These are phyloP conservation scores for Astrocystis sublimbata DNA, from an alignment of 495 filamentous ascomycete genomes.

Conservation along the genomic window DNA sequence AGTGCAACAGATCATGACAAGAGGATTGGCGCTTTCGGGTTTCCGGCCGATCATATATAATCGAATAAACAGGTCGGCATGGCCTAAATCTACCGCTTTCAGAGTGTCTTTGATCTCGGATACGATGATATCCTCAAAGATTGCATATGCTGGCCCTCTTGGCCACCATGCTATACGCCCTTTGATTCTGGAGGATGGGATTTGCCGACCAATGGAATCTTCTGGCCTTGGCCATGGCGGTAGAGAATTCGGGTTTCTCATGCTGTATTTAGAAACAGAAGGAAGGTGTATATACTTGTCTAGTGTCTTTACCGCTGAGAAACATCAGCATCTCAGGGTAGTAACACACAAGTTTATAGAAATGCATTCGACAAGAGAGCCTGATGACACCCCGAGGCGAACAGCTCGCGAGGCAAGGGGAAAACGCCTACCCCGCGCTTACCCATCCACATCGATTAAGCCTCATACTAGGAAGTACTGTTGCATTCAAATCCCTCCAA, in stretches of 20 bases:
- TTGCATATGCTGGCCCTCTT: conserved; percentile 19
- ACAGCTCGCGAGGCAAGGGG: no score
- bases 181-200: conserved; percentile 4
- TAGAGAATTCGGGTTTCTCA: not conserved
- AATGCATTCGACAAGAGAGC: not conserved
- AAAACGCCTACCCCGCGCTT: not conserved
- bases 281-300: not conserved
- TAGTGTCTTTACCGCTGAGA: not conserved
- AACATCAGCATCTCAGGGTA: no score
- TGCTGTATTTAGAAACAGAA: no score
- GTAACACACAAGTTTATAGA: no score
- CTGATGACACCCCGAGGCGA: not conserved
- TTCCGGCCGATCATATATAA: conserved; percentile 22
- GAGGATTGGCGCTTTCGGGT: conserved; percentile 13
- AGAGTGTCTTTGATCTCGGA: conserved; percentile 17
- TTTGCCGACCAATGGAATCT: conserved; percentile 18
- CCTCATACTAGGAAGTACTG: not conserved
- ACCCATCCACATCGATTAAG: not conserved
- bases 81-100: conserved; percentile 6
- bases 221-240: conserved; percentile 10
- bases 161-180: conserved; percentile 18
- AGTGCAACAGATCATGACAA: conserved; percentile 27
- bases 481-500: not conserved
- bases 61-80: conserved; percentile 19
- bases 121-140: conserved; percentile 13